A percentile compares a stretch with the other conserved stretches of the same genome.
Evolutionary conservation across 2,329 filamentous ascomycete species (phyloP).

Genomic region (Aureobasidium sp.): DNA sequence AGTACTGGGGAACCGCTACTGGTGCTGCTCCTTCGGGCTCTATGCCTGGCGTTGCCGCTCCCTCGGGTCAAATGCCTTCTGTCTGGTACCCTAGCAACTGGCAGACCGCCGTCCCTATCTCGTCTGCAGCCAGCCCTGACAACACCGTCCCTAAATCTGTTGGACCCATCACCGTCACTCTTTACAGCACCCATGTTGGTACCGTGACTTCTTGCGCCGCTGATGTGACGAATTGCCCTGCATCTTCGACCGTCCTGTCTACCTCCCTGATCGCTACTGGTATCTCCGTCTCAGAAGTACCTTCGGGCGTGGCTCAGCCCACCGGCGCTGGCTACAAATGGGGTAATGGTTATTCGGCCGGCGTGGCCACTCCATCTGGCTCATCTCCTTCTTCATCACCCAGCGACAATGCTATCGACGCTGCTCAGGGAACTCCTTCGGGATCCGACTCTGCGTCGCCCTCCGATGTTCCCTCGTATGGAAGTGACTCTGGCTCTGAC

Average conservation of each 20-base stretch:
- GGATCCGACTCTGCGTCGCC: background rate
- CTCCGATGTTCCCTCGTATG: background rate
- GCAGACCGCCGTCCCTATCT: background rate
- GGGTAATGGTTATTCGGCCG: background rate
- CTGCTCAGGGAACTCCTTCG: background rate
- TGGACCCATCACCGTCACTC: constrained; percentile 17
- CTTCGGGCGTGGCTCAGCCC: background rate
- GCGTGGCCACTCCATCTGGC: constrained; percentile 10
- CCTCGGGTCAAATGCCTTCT: constrained; percentile 11
- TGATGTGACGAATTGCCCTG: constrained; percentile 16
- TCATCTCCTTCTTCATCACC: background rate
- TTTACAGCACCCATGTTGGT: constrained; percentile 16
- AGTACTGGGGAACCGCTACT: constrained; percentile 10
- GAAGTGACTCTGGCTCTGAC: background rate
- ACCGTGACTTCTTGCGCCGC: constrained; percentile 18
- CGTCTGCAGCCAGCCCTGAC: background rate
- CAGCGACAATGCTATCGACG: background rate
- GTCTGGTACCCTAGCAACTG: constrained; percentile 8
- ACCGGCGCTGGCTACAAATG: background rate
- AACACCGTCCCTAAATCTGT: background rate
- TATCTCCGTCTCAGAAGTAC: background rate
- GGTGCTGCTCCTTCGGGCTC: background rate
- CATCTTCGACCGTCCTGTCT: constrained; percentile 4
- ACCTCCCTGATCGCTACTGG: constrained; percentile 1
- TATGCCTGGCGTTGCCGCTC: constrained; percentile 1